A percentile compares a stretch with the other conserved stretches of the same genome.
Conservation (phyloP, 805 yeast genomes). For the Wickerhamomyces alni region DNA sequence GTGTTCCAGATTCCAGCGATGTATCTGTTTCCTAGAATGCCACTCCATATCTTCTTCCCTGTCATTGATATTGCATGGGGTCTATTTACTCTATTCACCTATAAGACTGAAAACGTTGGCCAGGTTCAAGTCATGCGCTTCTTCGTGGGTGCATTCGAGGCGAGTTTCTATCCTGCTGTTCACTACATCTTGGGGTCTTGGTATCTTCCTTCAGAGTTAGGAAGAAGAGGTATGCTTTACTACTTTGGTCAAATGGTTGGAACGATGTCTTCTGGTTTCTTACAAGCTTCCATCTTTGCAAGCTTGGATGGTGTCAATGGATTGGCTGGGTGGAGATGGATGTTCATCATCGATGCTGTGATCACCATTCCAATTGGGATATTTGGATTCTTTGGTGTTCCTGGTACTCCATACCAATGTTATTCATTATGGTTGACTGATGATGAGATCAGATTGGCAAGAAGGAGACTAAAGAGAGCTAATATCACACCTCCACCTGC, state of each 20-base stretch:
- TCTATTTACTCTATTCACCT: conserved; percentile 52
- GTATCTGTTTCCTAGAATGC: conserved; percentile 46
- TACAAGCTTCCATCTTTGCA: conserved; percentile 49
- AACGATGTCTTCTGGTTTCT: conserved; percentile 52
- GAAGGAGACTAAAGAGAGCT: conserved; percentile 33
- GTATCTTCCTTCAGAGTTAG: conserved; percentile 48
- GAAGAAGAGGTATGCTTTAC: conserved; percentile 53
- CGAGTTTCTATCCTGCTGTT: conserved; percentile 50
- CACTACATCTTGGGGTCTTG: conserved; percentile 52
- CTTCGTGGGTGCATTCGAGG: conserved; percentile 59
- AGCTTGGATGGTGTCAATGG: conserved; percentile 46
- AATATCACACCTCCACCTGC: conserved; percentile 26
- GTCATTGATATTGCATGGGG: conserved; percentile 1
- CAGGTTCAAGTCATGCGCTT: conserved; percentile 54
- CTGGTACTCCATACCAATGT: conserved; percentile 59
- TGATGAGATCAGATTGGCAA: conserved; percentile 48
- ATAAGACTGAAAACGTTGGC: conserved; percentile 37
- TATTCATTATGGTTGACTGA: conserved; percentile 47
- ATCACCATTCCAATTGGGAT: conserved; percentile 54
- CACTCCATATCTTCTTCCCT: conserved; percentile 33
- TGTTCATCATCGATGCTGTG: conserved; percentile 58
- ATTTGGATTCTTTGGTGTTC: conserved; percentile 47
- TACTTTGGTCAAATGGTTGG: conserved; percentile 60
- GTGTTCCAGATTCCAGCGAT: conserved; percentile 58
- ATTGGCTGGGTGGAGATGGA: conserved; percentile 67